Conservation (phyloP, 257 asterid species). For the Solanum rostratum region DNA sequence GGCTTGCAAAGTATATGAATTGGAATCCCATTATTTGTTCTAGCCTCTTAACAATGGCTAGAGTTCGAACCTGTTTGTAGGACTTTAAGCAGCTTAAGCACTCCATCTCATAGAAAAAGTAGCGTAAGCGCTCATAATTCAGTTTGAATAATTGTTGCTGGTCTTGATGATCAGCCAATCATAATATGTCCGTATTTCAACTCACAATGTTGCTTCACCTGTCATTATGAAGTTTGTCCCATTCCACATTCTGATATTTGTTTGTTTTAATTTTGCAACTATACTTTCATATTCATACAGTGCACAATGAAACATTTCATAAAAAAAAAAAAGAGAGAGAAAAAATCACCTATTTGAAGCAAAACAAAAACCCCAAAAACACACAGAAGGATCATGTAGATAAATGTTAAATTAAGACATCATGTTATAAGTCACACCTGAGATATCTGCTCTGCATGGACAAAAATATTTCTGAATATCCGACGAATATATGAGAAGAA, state of each 20-base stretch:
- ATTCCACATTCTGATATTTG: background rate
- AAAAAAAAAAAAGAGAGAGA: background rate
- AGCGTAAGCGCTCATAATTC: background rate
- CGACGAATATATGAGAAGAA: constrained; percentile 66
- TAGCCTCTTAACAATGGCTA: background rate
- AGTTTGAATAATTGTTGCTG: background rate
- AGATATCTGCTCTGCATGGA: constrained; percentile 76
- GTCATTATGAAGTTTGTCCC: background rate
- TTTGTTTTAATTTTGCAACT: background rate
- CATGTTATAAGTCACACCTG: constrained; percentile 40
- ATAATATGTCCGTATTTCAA: background rate
- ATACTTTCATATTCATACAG: background rate
- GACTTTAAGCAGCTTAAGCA: background rate
- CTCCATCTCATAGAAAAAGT: too few relatives aligned
- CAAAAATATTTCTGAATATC: constrained; percentile 78
- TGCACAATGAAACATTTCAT: background rate
- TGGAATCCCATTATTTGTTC: background rate
- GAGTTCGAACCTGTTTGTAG: background rate
- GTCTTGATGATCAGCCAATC: background rate
- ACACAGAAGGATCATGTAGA: background rate
- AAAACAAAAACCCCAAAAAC: background rate
- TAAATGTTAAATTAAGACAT: background rate
- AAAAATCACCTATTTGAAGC: background rate
- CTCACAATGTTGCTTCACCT: background rate
- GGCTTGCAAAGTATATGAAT: background rate